phyloP scores from a whole-genome alignment of 805 yeast genomes.

The Starmerella floricola region DNA sequence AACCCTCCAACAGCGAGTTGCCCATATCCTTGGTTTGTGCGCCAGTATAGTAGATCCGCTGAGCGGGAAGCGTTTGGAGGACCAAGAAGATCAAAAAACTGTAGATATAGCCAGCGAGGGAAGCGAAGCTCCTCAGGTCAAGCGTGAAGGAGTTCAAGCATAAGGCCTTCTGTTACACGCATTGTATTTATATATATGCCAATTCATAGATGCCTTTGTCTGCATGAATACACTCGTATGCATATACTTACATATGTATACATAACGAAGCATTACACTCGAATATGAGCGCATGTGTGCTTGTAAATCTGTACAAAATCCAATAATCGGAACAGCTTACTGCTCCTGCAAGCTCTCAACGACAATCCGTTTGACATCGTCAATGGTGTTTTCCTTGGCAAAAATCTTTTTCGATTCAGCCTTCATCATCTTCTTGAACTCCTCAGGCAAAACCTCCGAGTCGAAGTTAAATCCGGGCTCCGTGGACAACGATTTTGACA shows the following conservation, averaged over 20 bases:
- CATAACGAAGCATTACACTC: no score
- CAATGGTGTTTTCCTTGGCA: constrained; percentile 20
- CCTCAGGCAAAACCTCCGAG: constrained; percentile 76
- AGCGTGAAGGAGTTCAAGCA: no score
- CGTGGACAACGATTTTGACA: constrained; percentile 58
- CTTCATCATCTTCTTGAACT: constrained; percentile 56
- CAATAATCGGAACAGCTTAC: no score
- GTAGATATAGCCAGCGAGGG: not conserved
- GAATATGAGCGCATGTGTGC: no score
- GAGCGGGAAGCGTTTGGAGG: constrained; percentile 12
- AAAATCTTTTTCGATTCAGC: constrained; percentile 69
- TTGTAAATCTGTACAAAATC: no score
- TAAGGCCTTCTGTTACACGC: no score
- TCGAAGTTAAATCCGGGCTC: constrained; percentile 74
- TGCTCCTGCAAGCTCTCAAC: constrained; percentile 54
- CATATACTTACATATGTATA: not conserved
- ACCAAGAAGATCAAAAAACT: not conserved
- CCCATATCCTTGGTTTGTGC: constrained; percentile 67
- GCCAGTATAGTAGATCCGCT: constrained; percentile 75
- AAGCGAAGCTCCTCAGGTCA: no score
- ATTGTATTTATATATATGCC: not conserved
- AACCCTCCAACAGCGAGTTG: constrained; percentile 70
- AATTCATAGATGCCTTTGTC: not conserved
- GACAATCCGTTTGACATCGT: constrained; percentile 58
- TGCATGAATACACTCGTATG: not conserved